Evolutionary conservation across 176 grass and related monocot species (phyloP), one percentile per base, ranked within the genome.

Genomic region (Oryza nivara): DNA sequence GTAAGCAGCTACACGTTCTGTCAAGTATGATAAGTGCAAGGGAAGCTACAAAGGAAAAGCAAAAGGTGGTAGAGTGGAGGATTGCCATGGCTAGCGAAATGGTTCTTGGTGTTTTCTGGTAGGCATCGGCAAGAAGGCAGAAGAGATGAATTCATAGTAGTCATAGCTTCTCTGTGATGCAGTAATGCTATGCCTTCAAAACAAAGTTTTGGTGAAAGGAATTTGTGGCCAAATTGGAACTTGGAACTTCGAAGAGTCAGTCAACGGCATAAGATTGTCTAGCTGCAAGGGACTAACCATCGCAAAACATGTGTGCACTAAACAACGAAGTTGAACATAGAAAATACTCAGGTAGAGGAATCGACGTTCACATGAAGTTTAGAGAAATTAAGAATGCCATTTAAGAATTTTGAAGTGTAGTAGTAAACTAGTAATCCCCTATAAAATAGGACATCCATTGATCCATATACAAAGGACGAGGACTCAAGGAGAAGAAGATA

Each of bases 11-110:
- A 34, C 84, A 86, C n/a, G 43, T 45, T n/a, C 70, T 44, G 61
- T 25, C 1, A 14, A 80, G 14, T 61, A 91, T 13, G 38, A 85
- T 11, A 22, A 86, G 46, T 45, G 83, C 15, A 71, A 75, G n/a
- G 46, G 67, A 60, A 43, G 79, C 26, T 41, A 52, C 35, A 49
- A 76, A 9, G 56, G 84, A 7, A 40, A 81, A 9, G 79, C 65
- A 32, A 17, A 10, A 9, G 1, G 73, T 52, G 11, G 35, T 43
- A 3, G 4, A 9, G 13, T 40, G 54, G 54, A 58, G n/a, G n/a
- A 6, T 7, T 60, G 22, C 0, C 77, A 40, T 84, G 84, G 14
- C 51, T 10, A 60, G 17, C 52, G 8, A 20, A 20, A 1, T 58
- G 52, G 17, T 58, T 58, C 17, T 8, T 58, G 15, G 52, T 13